Conservation (phyloP, 1,284 basidiomycete species). For the Leccinum subspadiceum region DNA sequence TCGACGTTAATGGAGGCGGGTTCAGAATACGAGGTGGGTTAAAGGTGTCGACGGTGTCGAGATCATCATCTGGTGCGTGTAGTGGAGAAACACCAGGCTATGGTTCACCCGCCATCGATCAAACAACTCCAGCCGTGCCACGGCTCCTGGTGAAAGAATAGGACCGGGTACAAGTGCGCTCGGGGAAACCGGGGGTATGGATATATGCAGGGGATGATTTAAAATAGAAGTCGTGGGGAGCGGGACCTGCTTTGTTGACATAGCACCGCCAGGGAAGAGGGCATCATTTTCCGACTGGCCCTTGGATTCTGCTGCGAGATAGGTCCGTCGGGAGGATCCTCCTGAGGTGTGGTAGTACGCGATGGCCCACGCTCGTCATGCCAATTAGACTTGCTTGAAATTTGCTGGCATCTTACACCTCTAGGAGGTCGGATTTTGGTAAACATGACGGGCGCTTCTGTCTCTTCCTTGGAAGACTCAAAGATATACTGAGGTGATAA, state of each 20-base stretch:
- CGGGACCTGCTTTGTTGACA: background rate
- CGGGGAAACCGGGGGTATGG: slow-evolving; percentile 1
- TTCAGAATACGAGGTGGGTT: slow-evolving; percentile 8
- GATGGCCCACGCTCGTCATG: no score
- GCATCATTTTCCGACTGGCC: no score
- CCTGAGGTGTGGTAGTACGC: no score
- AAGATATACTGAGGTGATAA: no score
- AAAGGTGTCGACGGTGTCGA: background rate
- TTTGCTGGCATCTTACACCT: no score
- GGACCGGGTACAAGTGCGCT: slow-evolving; percentile 1
- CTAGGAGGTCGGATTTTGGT: no score
- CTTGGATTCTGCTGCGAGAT: no score
- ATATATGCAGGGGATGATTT: background rate
- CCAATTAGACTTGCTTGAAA: no score
- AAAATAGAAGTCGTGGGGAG: background rate
- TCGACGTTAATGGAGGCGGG: slow-evolving; percentile 4
- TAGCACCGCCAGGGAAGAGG: no score
- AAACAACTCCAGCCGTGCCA: slow-evolving; percentile 29
- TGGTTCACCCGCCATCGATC: slow-evolving; percentile 17
- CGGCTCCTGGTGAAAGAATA: slow-evolving; percentile 28
- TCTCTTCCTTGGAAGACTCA: no score
- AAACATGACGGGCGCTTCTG: no score
- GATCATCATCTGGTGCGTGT: slow-evolving; percentile 1
- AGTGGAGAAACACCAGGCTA: background rate
- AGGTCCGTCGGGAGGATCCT: no score